Evolutionary conservation across 2,329 filamentous ascomycete genomes (phyloP).

Genomic region (Trichoderma semiorbis): DNA sequence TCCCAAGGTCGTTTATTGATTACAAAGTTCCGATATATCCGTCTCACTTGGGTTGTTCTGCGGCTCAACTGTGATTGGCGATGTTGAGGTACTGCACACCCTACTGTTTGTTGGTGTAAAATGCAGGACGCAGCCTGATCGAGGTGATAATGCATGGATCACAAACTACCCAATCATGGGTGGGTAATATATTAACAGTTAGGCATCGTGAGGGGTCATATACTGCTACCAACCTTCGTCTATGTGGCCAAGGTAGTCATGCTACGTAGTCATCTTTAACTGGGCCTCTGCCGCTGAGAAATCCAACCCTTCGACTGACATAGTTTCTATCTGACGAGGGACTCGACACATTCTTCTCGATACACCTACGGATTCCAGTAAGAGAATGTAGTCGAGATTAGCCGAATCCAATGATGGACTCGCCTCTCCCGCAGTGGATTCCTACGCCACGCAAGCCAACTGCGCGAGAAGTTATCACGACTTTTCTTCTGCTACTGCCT

Average conservation of each 20-base stretch:
- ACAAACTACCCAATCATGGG: neutral
- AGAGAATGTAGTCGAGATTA: fast-evolving
- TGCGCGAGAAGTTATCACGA: neutral
- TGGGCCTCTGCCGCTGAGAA: neutral
- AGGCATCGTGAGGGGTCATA: neutral
- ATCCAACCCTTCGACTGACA: neutral
- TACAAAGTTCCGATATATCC: neutral
- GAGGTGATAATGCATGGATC: neutral
- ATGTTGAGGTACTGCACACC: neutral
- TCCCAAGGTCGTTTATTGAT: neutral
- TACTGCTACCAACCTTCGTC: fast-evolving
- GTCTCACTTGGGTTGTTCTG: neutral
- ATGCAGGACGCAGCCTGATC: neutral
- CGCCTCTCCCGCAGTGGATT: neutral
- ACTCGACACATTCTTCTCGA: neutral
- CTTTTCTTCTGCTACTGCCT: neutral
- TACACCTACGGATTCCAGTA: fast-evolving
- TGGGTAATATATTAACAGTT: too few relatives aligned
- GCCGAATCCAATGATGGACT: neutral
- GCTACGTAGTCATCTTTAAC: neutral
- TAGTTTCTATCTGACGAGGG: neutral
- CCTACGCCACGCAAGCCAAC: neutral
- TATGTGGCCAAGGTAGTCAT: neutral
- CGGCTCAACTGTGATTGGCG: neutral
- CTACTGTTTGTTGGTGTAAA: fast-evolving